Base-by-base conservation (phyloP, 1,139 yeast genomes). In the Suhomyces ambrosiae region DNA sequence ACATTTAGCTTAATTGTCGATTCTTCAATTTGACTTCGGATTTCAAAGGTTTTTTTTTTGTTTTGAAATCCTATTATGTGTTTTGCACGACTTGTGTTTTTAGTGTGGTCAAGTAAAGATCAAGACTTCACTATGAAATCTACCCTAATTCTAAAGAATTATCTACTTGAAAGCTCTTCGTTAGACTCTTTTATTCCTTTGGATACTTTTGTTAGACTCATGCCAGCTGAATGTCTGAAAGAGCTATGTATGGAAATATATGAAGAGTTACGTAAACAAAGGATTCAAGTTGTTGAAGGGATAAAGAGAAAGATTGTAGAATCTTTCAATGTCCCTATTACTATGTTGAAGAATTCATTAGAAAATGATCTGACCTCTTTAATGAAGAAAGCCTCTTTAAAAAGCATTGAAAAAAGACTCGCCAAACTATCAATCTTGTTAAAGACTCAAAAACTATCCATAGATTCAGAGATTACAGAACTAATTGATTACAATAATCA, bases 271-370 rank as follows among this genome's bases (percentile, higher is more conserved):
- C 19, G 26, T n/a, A 16, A 28, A n/a, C 66, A 63, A 40, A 47
- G 68, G 37, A 27, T 31, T 3, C 24, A 19, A 15, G 7, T 7
- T 32, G 2, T 30, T 53, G 3, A 35, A 46, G 3, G 36, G 3
- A 47, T 63, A 1, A 37, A 42, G n/a, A 22, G 31, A 0, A 47
- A 49, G 21, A 56, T 65, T 3, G 37, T 44, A 3, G 14, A 45
- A 1, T 47, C 51, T 23, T 63, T 63, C 33, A 41, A 60, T 15
- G 41, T 60, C 4, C 68, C 71, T 7, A 5, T 23, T 5, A 18
- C 5, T 5, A 18, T 1, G 34, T 61, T 24, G 34, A 19, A 9
- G 11, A 13, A 15, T 13, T 22, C 4, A 26, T 7, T 18, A 12
- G 12, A 11, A 8, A 8, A 18, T 18, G 11, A n/a, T 9, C 19